A percentile compares a stretch with the other conserved stretches of the same genome.
Conservation (phyloP, 2,329 filamentous ascomycete species). For the Pseudopithomyces chartarum region DNA sequence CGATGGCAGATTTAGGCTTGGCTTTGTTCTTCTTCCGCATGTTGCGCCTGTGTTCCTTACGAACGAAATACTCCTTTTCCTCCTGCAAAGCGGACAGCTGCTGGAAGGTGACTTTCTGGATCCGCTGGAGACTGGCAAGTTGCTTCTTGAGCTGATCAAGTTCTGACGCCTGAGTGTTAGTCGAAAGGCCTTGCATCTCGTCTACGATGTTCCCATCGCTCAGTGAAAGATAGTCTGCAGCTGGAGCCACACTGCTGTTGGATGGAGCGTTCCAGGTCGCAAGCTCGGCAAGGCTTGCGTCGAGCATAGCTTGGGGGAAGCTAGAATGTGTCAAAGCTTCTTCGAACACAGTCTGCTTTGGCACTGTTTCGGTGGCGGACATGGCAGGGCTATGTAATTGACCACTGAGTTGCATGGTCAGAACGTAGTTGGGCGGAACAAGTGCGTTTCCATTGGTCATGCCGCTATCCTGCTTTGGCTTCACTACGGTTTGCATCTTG, state of each 20-base stretch:
- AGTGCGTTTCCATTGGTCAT: slow-evolving; percentile 37
- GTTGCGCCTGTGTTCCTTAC: slow-evolving; percentile 35
- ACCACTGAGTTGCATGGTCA: slow-evolving; percentile 66
- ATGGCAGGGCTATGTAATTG: slow-evolving; percentile 29
- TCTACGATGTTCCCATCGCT: slow-evolving; percentile 11
- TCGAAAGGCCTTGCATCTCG: slow-evolving; percentile 4
- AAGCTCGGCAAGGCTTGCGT: slow-evolving; percentile 43
- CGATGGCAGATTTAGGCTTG: slow-evolving; percentile 23
- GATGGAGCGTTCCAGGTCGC: slow-evolving; percentile 32
- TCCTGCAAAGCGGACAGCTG: slow-evolving; percentile 51
- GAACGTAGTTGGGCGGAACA: slow-evolving; percentile 64
- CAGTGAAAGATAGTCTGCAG: slow-evolving; percentile 43
- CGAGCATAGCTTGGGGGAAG: slow-evolving; percentile 49
- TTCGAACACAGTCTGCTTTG: slow-evolving; percentile 40
- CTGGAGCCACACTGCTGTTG: slow-evolving; percentile 17
- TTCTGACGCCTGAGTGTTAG: slow-evolving; percentile 27
- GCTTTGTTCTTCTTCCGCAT: slow-evolving; percentile 26
- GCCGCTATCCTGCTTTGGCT: slow-evolving; percentile 73
- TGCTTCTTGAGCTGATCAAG: slow-evolving; percentile 45
- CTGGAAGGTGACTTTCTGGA: slow-evolving; percentile 52
- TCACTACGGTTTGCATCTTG: slow-evolving; percentile 68
- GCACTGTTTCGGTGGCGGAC: slow-evolving; percentile 33
- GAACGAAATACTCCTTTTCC: slow-evolving; percentile 45
- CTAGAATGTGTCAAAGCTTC: slow-evolving; percentile 49
- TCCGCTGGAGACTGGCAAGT: slow-evolving; percentile 50